Evolutionary conservation across 2,329 filamentous ascomycete genomes (phyloP).

Genomic region (Alternaria sp.): DNA sequence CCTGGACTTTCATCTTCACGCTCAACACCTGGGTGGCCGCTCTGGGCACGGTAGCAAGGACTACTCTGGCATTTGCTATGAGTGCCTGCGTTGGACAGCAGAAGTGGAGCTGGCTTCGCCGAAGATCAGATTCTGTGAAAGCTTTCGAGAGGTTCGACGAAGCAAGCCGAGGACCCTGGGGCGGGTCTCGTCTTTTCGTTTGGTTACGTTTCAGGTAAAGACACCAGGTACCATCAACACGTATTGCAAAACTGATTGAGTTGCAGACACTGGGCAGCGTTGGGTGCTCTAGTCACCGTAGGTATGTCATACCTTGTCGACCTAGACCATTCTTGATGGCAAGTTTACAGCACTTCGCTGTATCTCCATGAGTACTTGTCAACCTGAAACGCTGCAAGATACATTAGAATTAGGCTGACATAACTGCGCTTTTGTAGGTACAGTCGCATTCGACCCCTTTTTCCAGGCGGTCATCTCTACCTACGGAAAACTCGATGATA

Average conservation of each 20-base stretch:
- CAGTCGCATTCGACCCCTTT: constrained; percentile 1
- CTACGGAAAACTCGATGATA: not conserved
- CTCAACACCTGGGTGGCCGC: constrained; percentile 16
- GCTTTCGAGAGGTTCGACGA: constrained; percentile 21
- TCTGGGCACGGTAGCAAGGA: constrained; percentile 15
- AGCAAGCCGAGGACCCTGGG: constrained; percentile 21
- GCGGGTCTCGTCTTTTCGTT: constrained; percentile 10
- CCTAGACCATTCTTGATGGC: not conserved
- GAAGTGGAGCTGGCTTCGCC: constrained; percentile 18
- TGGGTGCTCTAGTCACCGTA: not conserved
- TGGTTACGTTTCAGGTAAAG: constrained; percentile 12
- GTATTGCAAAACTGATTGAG: not conserved
- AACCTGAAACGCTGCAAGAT: not conserved
- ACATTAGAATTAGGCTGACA: not conserved
- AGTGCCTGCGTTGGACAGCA: constrained; percentile 21
- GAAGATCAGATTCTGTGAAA: not conserved
- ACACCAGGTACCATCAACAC: accelerated
- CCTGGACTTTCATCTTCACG: constrained; percentile 9
- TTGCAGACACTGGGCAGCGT: not conserved
- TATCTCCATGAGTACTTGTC: not conserved
- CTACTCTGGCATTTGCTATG: constrained; percentile 16
- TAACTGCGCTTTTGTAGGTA: not conserved
- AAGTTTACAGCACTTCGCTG: not conserved
- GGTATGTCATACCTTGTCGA: not conserved
- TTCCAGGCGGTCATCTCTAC: not conserved